Conservation (phyloP, 2,329 filamentous ascomycete species). For the Raffaelea albimanens region DNA sequence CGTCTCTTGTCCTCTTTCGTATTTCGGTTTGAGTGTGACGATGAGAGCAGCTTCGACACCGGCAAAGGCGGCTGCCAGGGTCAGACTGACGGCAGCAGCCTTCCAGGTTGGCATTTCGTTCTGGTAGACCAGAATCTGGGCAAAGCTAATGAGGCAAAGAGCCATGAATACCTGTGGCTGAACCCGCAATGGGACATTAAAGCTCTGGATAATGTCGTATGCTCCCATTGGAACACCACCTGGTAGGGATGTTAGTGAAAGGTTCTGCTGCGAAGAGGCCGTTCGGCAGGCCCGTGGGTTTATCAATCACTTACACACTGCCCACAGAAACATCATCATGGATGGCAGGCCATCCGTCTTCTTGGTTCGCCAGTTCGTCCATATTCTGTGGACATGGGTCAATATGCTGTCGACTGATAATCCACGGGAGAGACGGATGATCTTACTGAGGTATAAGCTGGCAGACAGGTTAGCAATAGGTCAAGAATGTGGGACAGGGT, state of each 20-base stretch:
- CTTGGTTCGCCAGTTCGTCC: constrained; percentile 52
- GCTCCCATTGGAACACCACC: constrained; percentile 31
- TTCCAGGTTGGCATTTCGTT: constrained; percentile 36
- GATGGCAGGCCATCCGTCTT: constrained; percentile 51
- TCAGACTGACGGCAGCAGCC: constrained; percentile 29
- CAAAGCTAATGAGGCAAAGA: constrained; percentile 28
- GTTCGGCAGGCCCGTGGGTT: too few species aligned
- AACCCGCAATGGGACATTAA: constrained; percentile 33
- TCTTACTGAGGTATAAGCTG: constrained; percentile 3
- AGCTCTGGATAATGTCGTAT: constrained; percentile 29
- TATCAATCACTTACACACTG: constrained; percentile 39
- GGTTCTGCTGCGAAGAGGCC: background rate
- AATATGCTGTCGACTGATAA: background rate
- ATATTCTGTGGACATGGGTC: constrained; percentile 29
- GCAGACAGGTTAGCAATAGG: background rate
- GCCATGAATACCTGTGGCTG: constrained; percentile 31
- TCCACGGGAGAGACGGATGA: too few species aligned
- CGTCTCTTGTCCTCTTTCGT: constrained; percentile 40
- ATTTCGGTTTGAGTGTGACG: constrained; percentile 46
- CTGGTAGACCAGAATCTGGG: constrained; percentile 26
- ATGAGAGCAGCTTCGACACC: constrained; percentile 47
- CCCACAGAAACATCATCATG: constrained; percentile 55
- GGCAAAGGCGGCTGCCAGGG: constrained; percentile 33
- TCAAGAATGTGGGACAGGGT: constrained; percentile 14
- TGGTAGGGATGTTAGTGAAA: constrained; percentile 5